Conservation (phyloP, 2,329 filamentous ascomycete species). For the Colletotrichum eleusines region DNA sequence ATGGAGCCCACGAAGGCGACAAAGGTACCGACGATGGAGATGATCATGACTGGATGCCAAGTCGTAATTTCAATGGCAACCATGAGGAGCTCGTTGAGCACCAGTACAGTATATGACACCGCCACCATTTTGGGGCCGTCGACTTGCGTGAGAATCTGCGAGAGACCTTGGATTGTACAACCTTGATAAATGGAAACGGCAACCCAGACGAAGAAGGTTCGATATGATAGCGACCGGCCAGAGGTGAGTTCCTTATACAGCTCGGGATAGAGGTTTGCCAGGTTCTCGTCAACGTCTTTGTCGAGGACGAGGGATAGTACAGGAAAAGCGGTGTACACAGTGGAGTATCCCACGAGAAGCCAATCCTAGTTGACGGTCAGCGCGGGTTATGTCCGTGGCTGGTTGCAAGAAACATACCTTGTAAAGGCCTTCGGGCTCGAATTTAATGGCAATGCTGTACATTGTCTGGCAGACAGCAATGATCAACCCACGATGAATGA, state of each 20-base stretch:
- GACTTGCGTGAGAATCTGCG: conserved; percentile 86
- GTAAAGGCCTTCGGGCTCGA: conserved; percentile 95
- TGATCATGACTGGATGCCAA: conserved; percentile 94
- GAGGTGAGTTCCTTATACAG: conserved; percentile 97
- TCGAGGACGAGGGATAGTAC: conserved; percentile 96
- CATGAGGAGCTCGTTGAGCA: conserved; percentile 97
- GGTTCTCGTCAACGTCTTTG: conserved; percentile 91
- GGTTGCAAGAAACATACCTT: conserved; percentile 60
- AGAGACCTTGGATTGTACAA: conserved; percentile 92
- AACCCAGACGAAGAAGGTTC: conserved; percentile 97
- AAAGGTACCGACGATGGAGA: conserved; percentile 85
- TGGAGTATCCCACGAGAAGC: conserved; percentile 96
- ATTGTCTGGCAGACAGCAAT: conserved; percentile 97
- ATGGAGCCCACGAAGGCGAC: conserved; percentile 83
- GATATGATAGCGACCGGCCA: conserved; percentile 87
- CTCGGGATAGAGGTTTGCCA: conserved; percentile 96
- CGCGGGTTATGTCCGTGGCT: neutral
- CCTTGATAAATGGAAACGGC: conserved; percentile 96
- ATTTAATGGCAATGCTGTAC: conserved; percentile 92
- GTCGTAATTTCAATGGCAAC: conserved; percentile 96
- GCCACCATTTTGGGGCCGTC: conserved; percentile 83
- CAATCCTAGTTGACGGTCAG: conserved; percentile 72
- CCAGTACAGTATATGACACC: conserved; percentile 90
- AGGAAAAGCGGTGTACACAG: conserved; percentile 92
- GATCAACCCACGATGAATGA: conserved; percentile 96